Evolutionary conservation across 2,329 filamentous ascomycete species (phyloP).

Genomic region (Reticulascus tulasneorum): DNA sequence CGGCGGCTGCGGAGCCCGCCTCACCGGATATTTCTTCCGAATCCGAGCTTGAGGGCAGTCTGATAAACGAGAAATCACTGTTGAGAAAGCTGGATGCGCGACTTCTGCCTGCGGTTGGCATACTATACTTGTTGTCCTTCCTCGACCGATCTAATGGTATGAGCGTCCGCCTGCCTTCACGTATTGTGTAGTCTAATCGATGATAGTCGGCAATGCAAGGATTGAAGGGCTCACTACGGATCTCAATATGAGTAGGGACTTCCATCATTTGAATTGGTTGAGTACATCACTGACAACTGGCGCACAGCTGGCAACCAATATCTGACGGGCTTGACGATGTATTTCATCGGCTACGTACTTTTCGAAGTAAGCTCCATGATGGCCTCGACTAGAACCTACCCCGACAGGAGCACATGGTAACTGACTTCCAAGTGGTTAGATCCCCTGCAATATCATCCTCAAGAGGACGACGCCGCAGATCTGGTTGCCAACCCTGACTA

Average conservation of each 20-base stretch:
- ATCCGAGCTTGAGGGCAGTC: constrained; percentile 2
- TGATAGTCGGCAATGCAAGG: constrained; percentile 52
- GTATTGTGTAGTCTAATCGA: constrained; percentile 4
- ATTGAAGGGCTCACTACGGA: constrained; percentile 52
- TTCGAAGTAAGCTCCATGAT: constrained; percentile 40
- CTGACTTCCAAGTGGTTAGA: constrained; percentile 27
- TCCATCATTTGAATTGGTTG: constrained; percentile 22
- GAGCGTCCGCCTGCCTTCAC: constrained; percentile 25
- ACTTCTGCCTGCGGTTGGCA: constrained; percentile 49
- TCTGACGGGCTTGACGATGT: constrained; percentile 60
- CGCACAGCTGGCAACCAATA: constrained; percentile 58
- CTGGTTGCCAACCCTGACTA: constrained; percentile 55
- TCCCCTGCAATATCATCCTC: constrained; percentile 60
- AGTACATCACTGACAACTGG: constrained; percentile 10
- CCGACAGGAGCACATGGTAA: fast-evolving
- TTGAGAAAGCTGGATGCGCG: constrained; percentile 52
- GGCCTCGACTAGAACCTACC: no score
- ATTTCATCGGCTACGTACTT: constrained; percentile 59
- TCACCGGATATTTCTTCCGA: constrained; percentile 8
- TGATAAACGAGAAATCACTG: constrained; percentile 52
- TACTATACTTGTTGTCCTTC: constrained; percentile 54
- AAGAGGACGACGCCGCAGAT: constrained; percentile 55
- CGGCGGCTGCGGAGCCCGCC: constrained; percentile 1
- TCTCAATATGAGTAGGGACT: constrained; percentile 47
- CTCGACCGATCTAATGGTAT: constrained; percentile 55